Base-by-base conservation (phyloP, 2,329 filamentous ascomycete genomes). In the Lasiodiplodia theobromae region DNA sequence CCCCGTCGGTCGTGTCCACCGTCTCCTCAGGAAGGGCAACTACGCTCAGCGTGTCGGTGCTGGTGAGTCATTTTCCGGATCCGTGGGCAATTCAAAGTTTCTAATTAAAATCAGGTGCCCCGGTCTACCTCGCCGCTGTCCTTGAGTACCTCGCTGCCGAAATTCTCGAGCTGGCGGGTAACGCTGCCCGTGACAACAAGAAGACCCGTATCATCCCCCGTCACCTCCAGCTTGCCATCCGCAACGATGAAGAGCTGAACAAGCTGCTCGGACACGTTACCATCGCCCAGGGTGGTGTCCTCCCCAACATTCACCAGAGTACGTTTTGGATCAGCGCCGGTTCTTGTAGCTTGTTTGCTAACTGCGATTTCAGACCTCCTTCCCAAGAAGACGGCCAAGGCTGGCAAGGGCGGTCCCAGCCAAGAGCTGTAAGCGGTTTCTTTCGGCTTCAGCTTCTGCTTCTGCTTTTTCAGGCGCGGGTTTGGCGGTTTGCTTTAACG, bases 191-290 rank as follows among this genome's bases (percentile, higher is more conserved):
- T 77, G 96, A 99, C 87, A 97, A 98, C 91, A 99, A 99, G 93
- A 98, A 98, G 92, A 99, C 95, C 73, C 94, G 96, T 92, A 99
- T 99, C 86, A 99, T 98, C 71, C 96, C 96, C 74, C 94, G 96
- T 84, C 96, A 99, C 85, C 90, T 99, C 58, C 96, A 99, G 87
- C 93, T 99, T 77, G 96, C 96, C 85, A 99, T 99, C 87, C 91
- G 96, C 80, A 97, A 97, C 86, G 95, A 98, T 84, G 95, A 98
- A 89, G 96, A 99, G 86, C 84, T 98, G 92, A 97, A 98, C 92
- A 98, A 97, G 89, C 91, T 97, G 72, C 88, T 97, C 73, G 94
- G 94, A 69, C 93, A 97, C 82, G 94, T 97, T 84, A 97, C 94
- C 81, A 97, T 97, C 78, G 94, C 94, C 82, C 94, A 97, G 86